Evolutionary conservation across 2,329 filamentous ascomycete genomes (phyloP).

Genomic region (Pyrenochaeta sp.): DNA sequence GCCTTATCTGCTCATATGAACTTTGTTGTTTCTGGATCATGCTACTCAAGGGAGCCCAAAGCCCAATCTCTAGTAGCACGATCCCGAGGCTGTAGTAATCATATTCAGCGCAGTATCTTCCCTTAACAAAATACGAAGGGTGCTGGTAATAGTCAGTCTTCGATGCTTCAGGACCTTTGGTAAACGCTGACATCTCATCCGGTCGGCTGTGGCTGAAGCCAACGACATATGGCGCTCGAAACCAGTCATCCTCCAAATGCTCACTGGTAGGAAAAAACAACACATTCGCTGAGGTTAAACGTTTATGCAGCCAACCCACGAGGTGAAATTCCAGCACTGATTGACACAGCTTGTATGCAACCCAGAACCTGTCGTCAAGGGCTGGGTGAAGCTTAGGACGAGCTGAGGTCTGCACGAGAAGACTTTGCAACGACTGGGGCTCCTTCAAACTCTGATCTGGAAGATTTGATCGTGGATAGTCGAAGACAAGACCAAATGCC

Average conservation of each 20-base stretch:
- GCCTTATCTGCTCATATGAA: no score
- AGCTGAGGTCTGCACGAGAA: neutral
- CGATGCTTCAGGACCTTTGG: neutral
- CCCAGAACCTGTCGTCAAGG: neutral
- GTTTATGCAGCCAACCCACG: neutral
- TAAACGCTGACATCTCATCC: neutral
- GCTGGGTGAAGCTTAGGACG: neutral
- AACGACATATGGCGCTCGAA: neutral
- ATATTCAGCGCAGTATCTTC: neutral
- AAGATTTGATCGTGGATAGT: neutral
- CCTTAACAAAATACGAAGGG: neutral
- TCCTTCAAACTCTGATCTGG: neutral
- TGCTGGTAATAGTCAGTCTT: neutral
- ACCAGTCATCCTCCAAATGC: neutral
- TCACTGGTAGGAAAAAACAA: neutral
- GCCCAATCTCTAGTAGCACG: neutral
- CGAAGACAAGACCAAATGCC: neutral
- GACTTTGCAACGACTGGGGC: neutral
- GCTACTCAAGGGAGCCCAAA: neutral
- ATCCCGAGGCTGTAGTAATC: conserved; percentile 1
- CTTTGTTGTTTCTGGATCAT: no score
- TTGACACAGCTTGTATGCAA: neutral
- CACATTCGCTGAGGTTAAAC: neutral
- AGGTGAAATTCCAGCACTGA: neutral
- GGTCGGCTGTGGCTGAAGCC: neutral